A percentile compares a stretch with the other conserved stretches of the same genome.
These are phyloP conservation scores for Suhomyces bokatorum DNA, from an alignment of 1,139 yeast genomes.

Conservation along the genomic window DNA sequence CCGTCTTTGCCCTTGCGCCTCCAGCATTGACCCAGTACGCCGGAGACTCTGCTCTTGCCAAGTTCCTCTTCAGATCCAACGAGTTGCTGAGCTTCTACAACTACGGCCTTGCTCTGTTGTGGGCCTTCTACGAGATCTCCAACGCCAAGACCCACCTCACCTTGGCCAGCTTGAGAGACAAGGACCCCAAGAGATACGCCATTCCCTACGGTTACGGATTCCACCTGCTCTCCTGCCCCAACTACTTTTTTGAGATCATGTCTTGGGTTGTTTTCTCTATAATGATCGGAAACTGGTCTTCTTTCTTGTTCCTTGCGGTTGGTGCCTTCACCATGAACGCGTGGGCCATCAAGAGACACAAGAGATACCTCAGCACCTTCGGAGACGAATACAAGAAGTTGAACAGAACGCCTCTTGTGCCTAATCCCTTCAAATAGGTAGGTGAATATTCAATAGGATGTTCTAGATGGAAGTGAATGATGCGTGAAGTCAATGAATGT, in stretches of 20 bases:
- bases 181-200: conserved; percentile 40
- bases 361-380: conserved; percentile 65
- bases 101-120: conserved; percentile 44
- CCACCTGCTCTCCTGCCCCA: conserved; percentile 63
- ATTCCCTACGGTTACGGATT: conserved; percentile 52
- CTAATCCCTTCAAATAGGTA: conserved; percentile 35
- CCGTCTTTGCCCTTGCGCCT: conserved; percentile 69
- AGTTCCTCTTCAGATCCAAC: conserved; percentile 23
- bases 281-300: conserved; percentile 75
- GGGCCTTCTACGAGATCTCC: conserved; percentile 69
- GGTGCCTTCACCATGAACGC: conserved; percentile 76
- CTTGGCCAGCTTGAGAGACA: conserved; percentile 56
- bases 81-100: conserved; percentile 26
- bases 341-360: conserved; percentile 78
- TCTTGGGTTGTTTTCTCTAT: conserved; percentile 72
- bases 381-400: conserved; percentile 73
- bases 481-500: no score
- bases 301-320: conserved; percentile 67
- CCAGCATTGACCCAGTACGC: conserved; percentile 34
- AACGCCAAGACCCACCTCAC: conserved; percentile 70
- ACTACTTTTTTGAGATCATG: conserved; percentile 83
- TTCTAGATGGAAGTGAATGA: no score
- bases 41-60: conserved; percentile 3
- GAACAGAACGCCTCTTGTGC: conserved; percentile 65
- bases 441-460: no score